Conservation (phyloP, 495 filamentous ascomycete genomes). For the Polyplosphaeria fusca region DNA sequence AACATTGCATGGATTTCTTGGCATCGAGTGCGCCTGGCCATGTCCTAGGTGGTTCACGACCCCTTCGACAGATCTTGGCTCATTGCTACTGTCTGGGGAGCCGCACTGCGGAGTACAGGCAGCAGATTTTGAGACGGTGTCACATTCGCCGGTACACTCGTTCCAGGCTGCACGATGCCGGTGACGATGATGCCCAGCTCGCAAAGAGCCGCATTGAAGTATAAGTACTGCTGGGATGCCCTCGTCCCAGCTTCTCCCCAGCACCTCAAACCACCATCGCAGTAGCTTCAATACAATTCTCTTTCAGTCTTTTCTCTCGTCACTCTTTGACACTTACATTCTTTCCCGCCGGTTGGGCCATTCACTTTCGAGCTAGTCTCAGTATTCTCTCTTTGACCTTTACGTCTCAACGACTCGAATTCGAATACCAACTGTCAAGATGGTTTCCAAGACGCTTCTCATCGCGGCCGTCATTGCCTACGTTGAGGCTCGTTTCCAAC, state of each 20-base stretch:
- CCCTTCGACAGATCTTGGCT: conserved; percentile 7
- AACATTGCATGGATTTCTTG: conserved; percentile 26
- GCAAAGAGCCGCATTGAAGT: neutral
- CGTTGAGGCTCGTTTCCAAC: conserved; percentile 52
- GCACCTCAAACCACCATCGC: conserved; percentile 15
- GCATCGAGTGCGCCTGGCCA: conserved; percentile 17
- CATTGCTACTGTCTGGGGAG: conserved; percentile 5
- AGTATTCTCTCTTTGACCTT: conserved; percentile 32
- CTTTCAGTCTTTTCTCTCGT: conserved; percentile 15
- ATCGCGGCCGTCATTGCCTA: conserved; percentile 45
- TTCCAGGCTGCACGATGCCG: conserved; percentile 1
- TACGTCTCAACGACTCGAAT: conserved; percentile 29
- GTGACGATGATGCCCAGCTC: neutral
- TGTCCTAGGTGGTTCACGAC: conserved; percentile 12
- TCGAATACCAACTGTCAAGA: conserved; percentile 40
- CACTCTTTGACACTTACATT: conserved; percentile 24
- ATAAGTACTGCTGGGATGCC: conserved; percentile 9
- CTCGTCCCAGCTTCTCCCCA: neutral
- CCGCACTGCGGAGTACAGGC: neutral
- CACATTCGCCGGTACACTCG: conserved; percentile 11
- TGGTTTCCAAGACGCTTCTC: conserved; percentile 47
- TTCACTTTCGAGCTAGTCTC: conserved; percentile 40
- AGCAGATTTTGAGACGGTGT: conserved; percentile 26
- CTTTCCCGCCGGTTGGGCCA: conserved; percentile 44
- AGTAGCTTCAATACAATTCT: conserved; percentile 12